These are phyloP conservation scores for Penicillium italicum DNA, from an alignment of 2,329 filamentous ascomycete species.

Conservation along the genomic window DNA sequence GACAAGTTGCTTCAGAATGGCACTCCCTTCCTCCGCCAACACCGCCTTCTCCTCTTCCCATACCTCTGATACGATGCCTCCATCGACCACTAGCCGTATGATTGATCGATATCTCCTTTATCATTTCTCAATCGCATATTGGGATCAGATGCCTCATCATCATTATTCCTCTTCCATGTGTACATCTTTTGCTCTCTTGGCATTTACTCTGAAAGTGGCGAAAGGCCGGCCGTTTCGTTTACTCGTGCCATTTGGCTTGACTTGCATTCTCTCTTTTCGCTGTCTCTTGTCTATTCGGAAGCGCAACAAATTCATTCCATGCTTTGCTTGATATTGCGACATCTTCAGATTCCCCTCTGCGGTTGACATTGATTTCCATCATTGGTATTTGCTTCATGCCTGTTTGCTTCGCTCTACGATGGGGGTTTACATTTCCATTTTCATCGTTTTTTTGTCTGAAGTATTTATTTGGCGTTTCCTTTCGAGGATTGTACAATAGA, in stretches of 20 bases:
- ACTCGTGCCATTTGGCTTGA: background rate
- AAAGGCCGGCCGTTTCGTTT: slow-evolving; percentile 8
- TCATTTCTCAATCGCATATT: slow-evolving; percentile 20
- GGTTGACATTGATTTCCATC: slow-evolving; percentile 11
- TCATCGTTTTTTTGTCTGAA: slow-evolving; percentile 7
- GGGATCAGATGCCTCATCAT: slow-evolving; percentile 22
- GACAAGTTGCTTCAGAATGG: background rate
- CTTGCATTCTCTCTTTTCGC: background rate
- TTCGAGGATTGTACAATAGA: slow-evolving; percentile 22
- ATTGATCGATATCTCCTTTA: background rate
- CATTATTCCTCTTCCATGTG: slow-evolving; percentile 13
- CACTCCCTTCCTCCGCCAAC: background rate
- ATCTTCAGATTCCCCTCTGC: slow-evolving; percentile 23
- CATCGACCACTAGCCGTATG: background rate
- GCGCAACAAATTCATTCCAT: slow-evolving; percentile 3
- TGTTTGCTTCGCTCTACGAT: background rate
- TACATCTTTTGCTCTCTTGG: slow-evolving; percentile 13
- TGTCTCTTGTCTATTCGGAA: slow-evolving; percentile 2
- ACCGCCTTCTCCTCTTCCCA: background rate
- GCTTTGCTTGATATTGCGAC: slow-evolving; percentile 13
- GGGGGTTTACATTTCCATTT: slow-evolving; percentile 2
- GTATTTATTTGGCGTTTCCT: slow-evolving; percentile 16
- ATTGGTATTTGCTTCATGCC: slow-evolving; percentile 5
- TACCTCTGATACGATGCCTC: background rate
- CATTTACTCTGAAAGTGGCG: slow-evolving; percentile 9